phyloP scores from a whole-genome alignment of 2,329 filamentous ascomycete species.

The Calcarisporium arbuscula region DNA sequence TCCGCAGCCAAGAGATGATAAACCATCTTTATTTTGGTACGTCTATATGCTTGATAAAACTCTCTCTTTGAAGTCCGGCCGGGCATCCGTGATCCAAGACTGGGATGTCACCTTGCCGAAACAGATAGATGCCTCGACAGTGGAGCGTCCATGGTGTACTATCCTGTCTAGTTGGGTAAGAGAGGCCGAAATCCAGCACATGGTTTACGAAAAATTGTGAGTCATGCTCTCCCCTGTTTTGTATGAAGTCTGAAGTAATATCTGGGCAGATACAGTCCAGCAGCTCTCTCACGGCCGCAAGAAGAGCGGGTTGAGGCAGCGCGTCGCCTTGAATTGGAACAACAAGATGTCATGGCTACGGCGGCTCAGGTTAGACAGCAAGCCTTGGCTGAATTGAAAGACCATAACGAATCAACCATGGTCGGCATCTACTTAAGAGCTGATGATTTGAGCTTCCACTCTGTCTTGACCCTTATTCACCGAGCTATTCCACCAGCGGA shows the following conservation, averaged over 20 bases:
- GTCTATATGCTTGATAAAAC: slow-evolving; percentile 51
- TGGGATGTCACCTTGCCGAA: slow-evolving; percentile 43
- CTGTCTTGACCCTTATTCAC: slow-evolving; percentile 35
- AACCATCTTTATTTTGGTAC: slow-evolving; percentile 46
- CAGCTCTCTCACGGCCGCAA: background rate
- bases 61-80: slow-evolving; percentile 48
- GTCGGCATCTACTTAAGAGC: slow-evolving; percentile 31
- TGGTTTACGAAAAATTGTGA: background rate
- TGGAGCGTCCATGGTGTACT: slow-evolving; percentile 30
- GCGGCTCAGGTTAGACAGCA: slow-evolving; percentile 32
- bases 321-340: background rate
- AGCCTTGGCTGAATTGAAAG: slow-evolving; percentile 13
- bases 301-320: background rate
- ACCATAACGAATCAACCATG: slow-evolving; percentile 26
- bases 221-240: background rate
- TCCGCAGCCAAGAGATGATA: slow-evolving; percentile 5
- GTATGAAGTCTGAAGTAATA: background rate
- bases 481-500: slow-evolving; percentile 28
- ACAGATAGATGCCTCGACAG: slow-evolving; percentile 22
- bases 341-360: background rate
- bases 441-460: slow-evolving; percentile 35
- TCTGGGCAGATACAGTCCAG: background rate
- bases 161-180: slow-evolving; percentile 29
- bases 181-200: background rate
- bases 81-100: slow-evolving; percentile 46